Percentiles rank a stretch among this genome's conserved stretches.
These are phyloP conservation scores for Datisca glomerata DNA, from an alignment of 306 rosid species.

Conservation along the genomic window DNA sequence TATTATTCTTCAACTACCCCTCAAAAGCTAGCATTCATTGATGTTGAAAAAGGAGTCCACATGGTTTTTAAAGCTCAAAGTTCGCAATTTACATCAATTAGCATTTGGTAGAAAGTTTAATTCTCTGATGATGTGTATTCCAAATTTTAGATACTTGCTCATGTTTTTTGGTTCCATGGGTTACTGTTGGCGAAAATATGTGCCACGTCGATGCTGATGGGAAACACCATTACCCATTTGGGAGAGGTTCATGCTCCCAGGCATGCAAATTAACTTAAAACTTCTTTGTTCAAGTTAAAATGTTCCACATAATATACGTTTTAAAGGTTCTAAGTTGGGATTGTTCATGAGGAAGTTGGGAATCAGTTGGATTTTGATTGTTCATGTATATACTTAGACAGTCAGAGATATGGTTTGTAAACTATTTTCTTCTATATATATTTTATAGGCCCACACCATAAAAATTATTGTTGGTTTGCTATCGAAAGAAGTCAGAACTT, in stretches of 20 bases:
- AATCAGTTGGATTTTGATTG: no score
- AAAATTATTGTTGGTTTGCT: no score
- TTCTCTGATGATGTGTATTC: slow-evolving; percentile 6
- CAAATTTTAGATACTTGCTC: slow-evolving; percentile 2
- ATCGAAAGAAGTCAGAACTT: no score
- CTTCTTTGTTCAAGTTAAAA: no score
- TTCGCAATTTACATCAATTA: slow-evolving; percentile 16
- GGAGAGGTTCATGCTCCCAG: slow-evolving; percentile 93
- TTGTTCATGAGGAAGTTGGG: no score
- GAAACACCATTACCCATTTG: slow-evolving; percentile 85
- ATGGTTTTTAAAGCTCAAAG: slow-evolving; percentile 99
- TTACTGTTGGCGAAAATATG: slow-evolving; percentile 97
- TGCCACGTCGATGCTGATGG: slow-evolving; percentile 98
- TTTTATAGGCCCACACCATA: no score
- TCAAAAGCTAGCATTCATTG: slow-evolving; percentile 92
- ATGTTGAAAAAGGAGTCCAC: slow-evolving; percentile 97
- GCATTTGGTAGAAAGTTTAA: not conserved
- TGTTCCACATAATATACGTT: no score
- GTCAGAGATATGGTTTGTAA: no score
- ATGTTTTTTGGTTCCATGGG: slow-evolving; percentile 79
- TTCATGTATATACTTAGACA: no score
- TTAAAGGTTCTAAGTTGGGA: no score
- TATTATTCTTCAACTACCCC: no score
- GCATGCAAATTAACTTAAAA: slow-evolving; percentile 24
- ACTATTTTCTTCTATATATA: no score